phyloP scores from a whole-genome alignment of 1,284 basidiomycete genomes.

The Pholiota adiposa region DNA sequence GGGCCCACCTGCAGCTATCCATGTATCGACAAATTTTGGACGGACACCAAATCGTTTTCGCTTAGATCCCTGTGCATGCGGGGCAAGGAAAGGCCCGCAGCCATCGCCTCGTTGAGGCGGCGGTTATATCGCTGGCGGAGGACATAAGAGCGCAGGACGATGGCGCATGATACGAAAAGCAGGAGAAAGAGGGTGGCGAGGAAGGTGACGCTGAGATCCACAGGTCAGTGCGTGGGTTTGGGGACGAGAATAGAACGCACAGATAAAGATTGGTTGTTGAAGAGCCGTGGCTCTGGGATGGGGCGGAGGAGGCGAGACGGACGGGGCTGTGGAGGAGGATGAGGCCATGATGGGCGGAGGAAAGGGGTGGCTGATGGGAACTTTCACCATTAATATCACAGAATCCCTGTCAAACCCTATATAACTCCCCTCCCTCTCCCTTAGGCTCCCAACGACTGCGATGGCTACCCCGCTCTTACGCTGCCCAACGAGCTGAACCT shows the following conservation, averaged over 20 bases:
- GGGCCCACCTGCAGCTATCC: constrained; percentile 39
- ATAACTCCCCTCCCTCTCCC: not conserved
- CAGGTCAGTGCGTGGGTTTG: constrained; percentile 8
- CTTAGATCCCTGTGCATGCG: constrained; percentile 40
- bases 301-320: constrained; percentile 33
- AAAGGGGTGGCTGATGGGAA: constrained; percentile 24
- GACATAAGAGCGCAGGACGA: constrained; percentile 65
- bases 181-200: constrained; percentile 71
- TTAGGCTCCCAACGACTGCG: not conserved
- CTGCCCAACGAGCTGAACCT: constrained; percentile 59
- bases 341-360: constrained; percentile 22
- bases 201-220: constrained; percentile 61
- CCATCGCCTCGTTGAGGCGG: constrained; percentile 53
- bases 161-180: constrained; percentile 63
- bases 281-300: constrained; percentile 43
- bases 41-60: constrained; percentile 50
- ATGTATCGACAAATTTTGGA: constrained; percentile 58
- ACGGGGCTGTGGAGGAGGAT: constrained; percentile 4
- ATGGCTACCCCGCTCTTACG: constrained; percentile 14
- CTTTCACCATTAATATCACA: not conserved
- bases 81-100: constrained; percentile 47
- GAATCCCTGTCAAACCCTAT: not conserved
- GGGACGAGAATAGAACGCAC: constrained; percentile 26
- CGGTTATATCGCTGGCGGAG: constrained; percentile 61
- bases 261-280: constrained; percentile 42